These are phyloP conservation scores for Linaria vulgaris DNA, from an alignment of 257 asterid genomes.

Conservation along the genomic window DNA sequence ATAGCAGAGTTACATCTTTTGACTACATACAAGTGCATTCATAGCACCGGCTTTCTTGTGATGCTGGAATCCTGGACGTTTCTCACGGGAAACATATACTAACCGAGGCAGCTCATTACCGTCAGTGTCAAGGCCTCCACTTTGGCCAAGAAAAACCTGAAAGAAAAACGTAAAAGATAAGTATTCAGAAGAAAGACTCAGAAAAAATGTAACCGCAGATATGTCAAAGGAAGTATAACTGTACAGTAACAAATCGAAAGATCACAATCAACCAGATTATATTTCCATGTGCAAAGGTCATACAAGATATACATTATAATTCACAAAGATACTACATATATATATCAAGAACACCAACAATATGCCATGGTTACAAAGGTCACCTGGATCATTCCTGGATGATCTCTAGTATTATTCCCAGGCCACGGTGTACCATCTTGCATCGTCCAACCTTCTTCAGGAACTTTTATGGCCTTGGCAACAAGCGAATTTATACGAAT, in stretches of 20 bases:
- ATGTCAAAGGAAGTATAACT: slow-evolving; percentile 12
- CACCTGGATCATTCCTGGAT: slow-evolving; percentile 99
- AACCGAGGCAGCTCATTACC: slow-evolving; percentile 93
- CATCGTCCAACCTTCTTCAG: slow-evolving; percentile 98
- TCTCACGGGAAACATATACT: slow-evolving; percentile 99
- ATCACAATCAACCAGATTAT: not conserved
- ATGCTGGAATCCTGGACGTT: slow-evolving; percentile 96
- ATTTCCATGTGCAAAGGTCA: slow-evolving; percentile 10
- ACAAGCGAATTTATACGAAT: slow-evolving; percentile 80
- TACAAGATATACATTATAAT: not conserved
- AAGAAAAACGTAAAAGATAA: slow-evolving; percentile 24
- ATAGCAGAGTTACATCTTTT: not conserved
- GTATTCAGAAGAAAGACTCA: slow-evolving; percentile 16
- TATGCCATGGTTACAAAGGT: slow-evolving; percentile 17
- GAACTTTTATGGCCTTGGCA: slow-evolving; percentile 86
- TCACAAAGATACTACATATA: not conserved
- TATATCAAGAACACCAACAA: slow-evolving; percentile 5
- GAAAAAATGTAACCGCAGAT: slow-evolving; percentile 10
- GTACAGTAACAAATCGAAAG: slow-evolving; percentile 10
- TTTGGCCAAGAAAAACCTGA: slow-evolving; percentile 96
- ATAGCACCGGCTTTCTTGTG: slow-evolving; percentile 99
- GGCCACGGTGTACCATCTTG: slow-evolving; percentile 99
- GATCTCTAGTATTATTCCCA: slow-evolving; percentile 94
- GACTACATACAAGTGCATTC: slow-evolving; percentile 88
- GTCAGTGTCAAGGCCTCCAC: slow-evolving; percentile 95